Base-by-base conservation (phyloP, 345 rosid species). In the Moricandia moricandioides region DNA sequence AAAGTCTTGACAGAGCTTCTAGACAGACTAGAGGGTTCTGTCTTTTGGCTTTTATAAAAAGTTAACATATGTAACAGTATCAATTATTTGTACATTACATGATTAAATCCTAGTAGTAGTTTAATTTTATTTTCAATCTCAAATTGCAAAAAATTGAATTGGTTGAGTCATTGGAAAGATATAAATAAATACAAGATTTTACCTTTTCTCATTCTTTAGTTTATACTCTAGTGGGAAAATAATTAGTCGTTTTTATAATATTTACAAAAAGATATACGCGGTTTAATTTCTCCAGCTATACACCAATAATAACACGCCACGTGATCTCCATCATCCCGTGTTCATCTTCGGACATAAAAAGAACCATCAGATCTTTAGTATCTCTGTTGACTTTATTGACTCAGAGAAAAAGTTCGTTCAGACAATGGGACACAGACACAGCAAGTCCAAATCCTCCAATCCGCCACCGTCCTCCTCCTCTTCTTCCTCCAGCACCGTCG, bases 391-490 rank as follows among this genome's bases (percentile, higher is more conserved):
- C 74, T 73, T 78, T 67, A 16, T 67, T 78, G 70, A 79, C 82
- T 73, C 39, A 77, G 34, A 65, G 33, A 72, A 37, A 47, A 30
- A 49, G 74, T 82, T 26, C 37, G 74, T 80, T 55, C 74, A 45
- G 24, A 29, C 35, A 72, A 70, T 75, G 82, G 82, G 82, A 2
- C 74, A 73, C 75, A 79, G 30, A 56, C 82, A 79, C 57, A 73
- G 82, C 86, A 62, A 72, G 68, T 66, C 52, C 79, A 70, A 78
- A 49, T 74, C 78, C 80, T 56, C 86, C 76, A 66, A 9, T 73
- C 62, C 14, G 8, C 83, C 86, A 17, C 77, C 84, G 74, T 45
- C 84, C 30, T 54, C 82, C 65, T 82, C 54, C 73, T 21, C 24
- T 2, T 70, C 14, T 83, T 81, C 52, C 83, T 56, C 27, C 76